These are phyloP conservation scores for Spizellomyces sp. DNA, from an alignment of 192 early-diverging fungal species.

Conservation along the genomic window DNA sequence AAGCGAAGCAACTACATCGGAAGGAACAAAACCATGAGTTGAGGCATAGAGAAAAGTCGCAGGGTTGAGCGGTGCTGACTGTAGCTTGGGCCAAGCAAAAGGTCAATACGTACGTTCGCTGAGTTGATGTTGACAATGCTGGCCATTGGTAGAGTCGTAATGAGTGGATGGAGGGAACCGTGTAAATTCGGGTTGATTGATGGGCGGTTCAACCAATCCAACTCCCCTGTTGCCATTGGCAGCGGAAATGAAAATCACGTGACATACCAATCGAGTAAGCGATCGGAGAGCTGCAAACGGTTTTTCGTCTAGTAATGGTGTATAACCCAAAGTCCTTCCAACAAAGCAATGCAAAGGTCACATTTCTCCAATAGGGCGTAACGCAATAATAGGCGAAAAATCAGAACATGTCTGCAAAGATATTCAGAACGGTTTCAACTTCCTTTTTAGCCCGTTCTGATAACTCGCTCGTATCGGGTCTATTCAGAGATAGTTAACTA, in stretches of 20 bases:
- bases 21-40: slow-evolving; percentile 1
- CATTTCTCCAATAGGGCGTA: too few species aligned
- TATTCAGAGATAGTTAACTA: too few species aligned
- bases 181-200: too few species aligned
- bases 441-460: neutral
- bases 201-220: too few species aligned
- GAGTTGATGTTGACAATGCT: slow-evolving; percentile 55
- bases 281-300: too few species aligned
- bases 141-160: slow-evolving; percentile 4
- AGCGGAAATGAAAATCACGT: too few species aligned
- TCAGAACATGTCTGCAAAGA: slow-evolving; percentile 6
- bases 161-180: neutral
- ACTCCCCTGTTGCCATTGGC: too few species aligned
- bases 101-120: slow-evolving; percentile 44
- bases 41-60: neutral
- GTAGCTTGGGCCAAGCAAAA: slow-evolving; percentile 7
- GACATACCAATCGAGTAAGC: too few species aligned
- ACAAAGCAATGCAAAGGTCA: too few species aligned
- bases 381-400: too few species aligned
- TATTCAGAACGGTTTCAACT: neutral
- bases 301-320: too few species aligned
- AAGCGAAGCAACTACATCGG: slow-evolving; percentile 47
- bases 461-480: slow-evolving; percentile 2
- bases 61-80: slow-evolving; percentile 7
- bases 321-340: too few species aligned